Evolutionary conservation across 768 basidiomycete species (phyloP).

Genomic region (Strobilomyces echinocephalus): DNA sequence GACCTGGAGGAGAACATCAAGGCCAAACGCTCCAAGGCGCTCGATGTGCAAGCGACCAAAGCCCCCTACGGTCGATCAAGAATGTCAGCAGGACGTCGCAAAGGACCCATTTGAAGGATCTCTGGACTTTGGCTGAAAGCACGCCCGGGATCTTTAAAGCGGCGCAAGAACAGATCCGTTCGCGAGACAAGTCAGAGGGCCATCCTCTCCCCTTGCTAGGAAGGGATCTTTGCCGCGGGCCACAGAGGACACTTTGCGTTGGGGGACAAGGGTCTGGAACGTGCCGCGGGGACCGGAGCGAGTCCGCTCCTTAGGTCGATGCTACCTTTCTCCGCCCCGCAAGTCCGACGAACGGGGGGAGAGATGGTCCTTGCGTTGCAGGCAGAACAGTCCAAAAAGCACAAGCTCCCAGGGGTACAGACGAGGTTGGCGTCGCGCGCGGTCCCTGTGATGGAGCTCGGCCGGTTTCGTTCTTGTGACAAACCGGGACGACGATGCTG

Average conservation of each 20-base stretch:
- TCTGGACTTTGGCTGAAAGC: conserved; percentile 29
- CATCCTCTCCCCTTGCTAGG: conserved; percentile 15
- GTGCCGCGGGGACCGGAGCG: too few relatives aligned
- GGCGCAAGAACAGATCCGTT: conserved; percentile 13
- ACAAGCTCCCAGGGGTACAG: too few relatives aligned
- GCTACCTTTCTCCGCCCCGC: too few relatives aligned
- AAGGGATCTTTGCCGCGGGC: conserved; percentile 25
- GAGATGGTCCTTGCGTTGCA: too few relatives aligned
- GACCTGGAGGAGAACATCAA: conserved; percentile 25
- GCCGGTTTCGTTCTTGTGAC: too few relatives aligned
- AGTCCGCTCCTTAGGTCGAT: too few relatives aligned
- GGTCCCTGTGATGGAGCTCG: too few relatives aligned
- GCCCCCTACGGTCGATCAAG: conserved; percentile 44
- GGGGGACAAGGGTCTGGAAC: too few relatives aligned
- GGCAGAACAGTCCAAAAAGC: too few relatives aligned
- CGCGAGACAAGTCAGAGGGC: conserved; percentile 12
- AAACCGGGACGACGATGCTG: too few relatives aligned
- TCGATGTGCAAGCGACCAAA: conserved; percentile 44
- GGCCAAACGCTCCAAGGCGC: conserved; percentile 36
- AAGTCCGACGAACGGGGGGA: too few relatives aligned
- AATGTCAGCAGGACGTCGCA: conserved; percentile 35
- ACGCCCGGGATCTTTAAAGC: conserved; percentile 25
- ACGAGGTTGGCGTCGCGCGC: too few relatives aligned
- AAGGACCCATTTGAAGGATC: conserved; percentile 40
- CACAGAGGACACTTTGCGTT: background rate